Conservation (phyloP, 2,329 filamentous ascomycete genomes). For the Penicillium sp. region DNA sequence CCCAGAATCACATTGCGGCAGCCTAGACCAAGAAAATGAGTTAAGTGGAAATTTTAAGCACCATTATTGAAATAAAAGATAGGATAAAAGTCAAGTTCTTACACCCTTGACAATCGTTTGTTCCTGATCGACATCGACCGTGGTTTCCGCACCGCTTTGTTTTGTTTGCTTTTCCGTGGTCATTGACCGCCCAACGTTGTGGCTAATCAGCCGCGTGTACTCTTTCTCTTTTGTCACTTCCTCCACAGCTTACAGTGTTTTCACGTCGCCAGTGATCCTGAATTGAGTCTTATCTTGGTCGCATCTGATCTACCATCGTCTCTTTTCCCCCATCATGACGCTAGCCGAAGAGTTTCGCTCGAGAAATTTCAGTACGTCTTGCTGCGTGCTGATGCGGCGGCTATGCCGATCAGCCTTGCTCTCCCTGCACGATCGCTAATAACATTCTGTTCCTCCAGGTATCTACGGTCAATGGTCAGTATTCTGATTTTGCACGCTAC, state of each 20-base stretch:
- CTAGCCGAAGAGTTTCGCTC: conserved; percentile 58
- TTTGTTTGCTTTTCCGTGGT: conserved; percentile 20
- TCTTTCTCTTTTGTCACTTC: conserved; percentile 12
- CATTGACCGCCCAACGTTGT: conserved; percentile 16
- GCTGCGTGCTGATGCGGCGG: conserved; percentile 14
- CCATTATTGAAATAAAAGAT: too few species aligned
- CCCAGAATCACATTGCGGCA: too few species aligned
- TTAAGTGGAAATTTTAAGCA: too few species aligned
- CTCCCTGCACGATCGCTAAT: conserved; percentile 14
- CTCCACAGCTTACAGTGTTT: conserved; percentile 2
- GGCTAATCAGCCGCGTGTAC: conserved; percentile 19
- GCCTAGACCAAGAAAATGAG: too few species aligned
- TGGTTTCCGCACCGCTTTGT: conserved; percentile 19
- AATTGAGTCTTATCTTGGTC: conserved; percentile 3
- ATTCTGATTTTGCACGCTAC: conserved; percentile 4
- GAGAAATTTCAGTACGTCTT: conserved; percentile 59
- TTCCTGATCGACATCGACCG: conserved; percentile 15
- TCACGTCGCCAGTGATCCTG: conserved; percentile 4
- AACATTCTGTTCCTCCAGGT: conserved; percentile 42
- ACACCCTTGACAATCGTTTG: not conserved
- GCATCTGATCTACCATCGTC: not conserved
- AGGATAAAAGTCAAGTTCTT: too few species aligned
- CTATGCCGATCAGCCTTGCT: conserved; percentile 14
- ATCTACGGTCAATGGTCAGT: conserved; percentile 65
- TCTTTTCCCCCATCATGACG: conserved; percentile 45